A percentile compares a stretch with the other conserved stretches of the same genome.
phyloP scores from a whole-genome alignment of 805 yeast genomes.

The Scheffersomyces ergatensis region DNA sequence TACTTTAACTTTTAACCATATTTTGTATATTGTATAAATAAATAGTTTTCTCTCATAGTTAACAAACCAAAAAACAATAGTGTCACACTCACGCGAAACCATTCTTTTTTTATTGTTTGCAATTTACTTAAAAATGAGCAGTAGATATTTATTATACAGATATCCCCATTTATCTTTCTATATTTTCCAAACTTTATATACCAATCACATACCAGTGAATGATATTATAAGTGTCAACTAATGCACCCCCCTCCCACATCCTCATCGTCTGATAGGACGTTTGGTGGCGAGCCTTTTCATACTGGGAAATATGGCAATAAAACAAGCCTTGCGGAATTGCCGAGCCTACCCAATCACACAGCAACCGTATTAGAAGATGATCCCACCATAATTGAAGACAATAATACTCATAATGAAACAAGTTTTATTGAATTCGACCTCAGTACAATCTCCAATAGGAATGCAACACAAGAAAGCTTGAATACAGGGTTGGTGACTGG shows the following conservation, averaged over 20 bases:
- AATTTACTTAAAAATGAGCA: too few relatives aligned
- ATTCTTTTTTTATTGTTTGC: too few relatives aligned
- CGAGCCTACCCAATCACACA: conserved; percentile 16
- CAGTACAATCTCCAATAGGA: conserved; percentile 7
- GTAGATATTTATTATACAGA: too few relatives aligned
- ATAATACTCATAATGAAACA: conserved; percentile 1
- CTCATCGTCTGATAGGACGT: neutral
- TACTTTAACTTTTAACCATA: conserved; percentile 12
- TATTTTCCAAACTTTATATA: too few relatives aligned
- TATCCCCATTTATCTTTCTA: too few relatives aligned
- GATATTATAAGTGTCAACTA: too few relatives aligned
- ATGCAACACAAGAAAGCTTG: neutral
- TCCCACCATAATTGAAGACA: neutral
- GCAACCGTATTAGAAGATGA: neutral
- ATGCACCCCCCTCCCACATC: too few relatives aligned
- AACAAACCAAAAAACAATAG: too few relatives aligned
- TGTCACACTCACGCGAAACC: too few relatives aligned
- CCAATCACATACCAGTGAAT: too few relatives aligned
- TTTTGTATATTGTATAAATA: too few relatives aligned
- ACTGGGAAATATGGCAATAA: conserved; percentile 11
- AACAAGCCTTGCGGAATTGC: conserved; percentile 17
- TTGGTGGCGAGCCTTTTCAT: neutral
- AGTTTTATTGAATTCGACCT: conserved; percentile 30
- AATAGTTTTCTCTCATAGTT: too few relatives aligned
- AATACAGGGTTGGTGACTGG: conserved; percentile 4